Evolutionary conservation across 139 green algal genomes (phyloP).

Genomic region (Diplosphaera chodatii): DNA sequence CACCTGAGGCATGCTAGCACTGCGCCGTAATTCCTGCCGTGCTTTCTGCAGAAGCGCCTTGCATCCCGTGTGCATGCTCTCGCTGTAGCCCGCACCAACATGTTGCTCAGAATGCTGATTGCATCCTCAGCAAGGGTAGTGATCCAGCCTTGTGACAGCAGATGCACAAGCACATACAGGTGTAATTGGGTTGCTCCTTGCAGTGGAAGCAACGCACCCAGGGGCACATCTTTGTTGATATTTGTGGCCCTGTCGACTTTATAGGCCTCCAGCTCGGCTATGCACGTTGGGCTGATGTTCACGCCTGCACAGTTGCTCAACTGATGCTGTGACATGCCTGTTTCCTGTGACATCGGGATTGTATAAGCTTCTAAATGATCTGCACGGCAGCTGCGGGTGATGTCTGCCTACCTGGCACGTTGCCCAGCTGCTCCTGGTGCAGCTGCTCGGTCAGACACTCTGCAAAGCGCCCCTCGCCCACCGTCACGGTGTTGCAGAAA

Average conservation of each 20-base stretch:
- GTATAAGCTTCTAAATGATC: too few species aligned
- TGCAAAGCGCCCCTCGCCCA: slow-evolving; percentile 47
- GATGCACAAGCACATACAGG: slow-evolving; percentile 13
- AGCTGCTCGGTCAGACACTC: slow-evolving; percentile 63
- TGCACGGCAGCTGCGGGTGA: too few species aligned
- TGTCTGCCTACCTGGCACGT: slow-evolving; percentile 18
- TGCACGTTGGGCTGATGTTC: slow-evolving; percentile 45
- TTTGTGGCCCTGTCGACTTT: slow-evolving; percentile 62
- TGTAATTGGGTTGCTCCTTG: too few species aligned
- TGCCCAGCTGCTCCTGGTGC: slow-evolving; percentile 26
- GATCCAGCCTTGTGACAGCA: too few species aligned
- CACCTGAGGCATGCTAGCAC: slow-evolving; percentile 62
- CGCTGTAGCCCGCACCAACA: slow-evolving; percentile 59
- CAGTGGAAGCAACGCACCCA: slow-evolving; percentile 46
- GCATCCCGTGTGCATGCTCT: slow-evolving; percentile 66
- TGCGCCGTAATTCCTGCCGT: slow-evolving; percentile 47
- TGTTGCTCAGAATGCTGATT: slow-evolving; percentile 49
- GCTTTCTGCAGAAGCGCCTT: slow-evolving; percentile 52
- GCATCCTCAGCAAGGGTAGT: too few species aligned
- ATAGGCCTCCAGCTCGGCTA: slow-evolving; percentile 59
- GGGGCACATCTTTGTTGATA: slow-evolving; percentile 71
- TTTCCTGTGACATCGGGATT: too few species aligned
- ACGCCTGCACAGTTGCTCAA: too few species aligned
- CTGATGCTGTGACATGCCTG: not conserved
- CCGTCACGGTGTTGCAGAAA: slow-evolving; percentile 48